Base-by-base conservation (phyloP, 805 yeast genomes). In the Pachysolen tannophilus region DNA sequence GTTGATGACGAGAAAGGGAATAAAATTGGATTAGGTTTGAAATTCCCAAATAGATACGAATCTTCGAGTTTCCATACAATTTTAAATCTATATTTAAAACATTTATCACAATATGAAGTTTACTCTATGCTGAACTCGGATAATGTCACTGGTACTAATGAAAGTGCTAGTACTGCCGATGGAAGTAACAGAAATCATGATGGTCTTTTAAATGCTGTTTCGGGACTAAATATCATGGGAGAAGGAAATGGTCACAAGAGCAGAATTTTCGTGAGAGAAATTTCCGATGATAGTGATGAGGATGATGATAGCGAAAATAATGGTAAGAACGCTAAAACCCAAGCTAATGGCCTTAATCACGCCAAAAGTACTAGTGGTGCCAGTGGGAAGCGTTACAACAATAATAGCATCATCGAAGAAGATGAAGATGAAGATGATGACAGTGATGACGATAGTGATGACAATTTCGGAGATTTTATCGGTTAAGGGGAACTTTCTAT, bases 391-490 rank as follows among this genome's bases (percentile, higher is more conserved):
- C n/a, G n/a, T n/a, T n/a, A n/a, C n/a, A n/a, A n/a, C n/a, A n/a
- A n/a, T n/a, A n/a, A n/a, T n/a, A n/a, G n/a, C n/a, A n/a, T n/a
- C n/a, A n/a, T n/a, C n/a, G n/a, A n/a, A n/a, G n/a, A n/a, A n/a
- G n/a, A n/a, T n/a, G 31, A 29, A n/a, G 27, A 35, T 19, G 30
- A 20, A 2, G 27, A 28, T 6, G 30, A 27, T 6, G 35, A 24
- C 20, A 35, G 14, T 19, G 39, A 25, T 25, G 43, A 39, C 20
- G 38, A 30, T 30, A 38, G 33, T 25, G 46, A 45, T 11, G 49
- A 46, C 28, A 53, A 50, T 20, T 53, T 51, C 43, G 58, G 58
- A 2, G 57, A 52, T 33, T 52, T 52, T 38, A 52, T 53, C 4
- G 35, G 45, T 27, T 39, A 43, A 25, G 26, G 10, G 26, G n/a